Percentiles rank a stretch among this genome's conserved stretches.
These are phyloP conservation scores for Kernera saxatilis DNA, from an alignment of 345 rosid species.

Conservation along the genomic window DNA sequence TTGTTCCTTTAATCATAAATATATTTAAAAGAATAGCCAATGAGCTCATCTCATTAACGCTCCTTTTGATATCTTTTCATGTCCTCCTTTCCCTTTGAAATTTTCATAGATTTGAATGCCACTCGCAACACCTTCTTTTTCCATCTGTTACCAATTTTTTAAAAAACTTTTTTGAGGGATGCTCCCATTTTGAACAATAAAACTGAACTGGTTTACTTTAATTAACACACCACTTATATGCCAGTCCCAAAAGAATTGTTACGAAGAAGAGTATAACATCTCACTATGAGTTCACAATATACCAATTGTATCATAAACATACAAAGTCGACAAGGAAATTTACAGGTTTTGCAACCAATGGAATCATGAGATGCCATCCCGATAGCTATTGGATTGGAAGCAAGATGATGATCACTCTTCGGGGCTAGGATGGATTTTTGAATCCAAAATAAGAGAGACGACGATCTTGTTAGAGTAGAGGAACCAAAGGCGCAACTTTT, in stretches of 20 bases:
- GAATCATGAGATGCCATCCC: no score
- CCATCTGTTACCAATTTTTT: background rate
- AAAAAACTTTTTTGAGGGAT: background rate
- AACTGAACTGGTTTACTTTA: no score
- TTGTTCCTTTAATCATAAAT: slow-evolving; percentile 1
- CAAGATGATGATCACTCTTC: no score
- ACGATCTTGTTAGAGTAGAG: no score
- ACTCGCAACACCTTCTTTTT: slow-evolving; percentile 5
- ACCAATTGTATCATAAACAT: no score
- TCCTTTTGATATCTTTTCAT: background rate
- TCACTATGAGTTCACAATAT: no score
- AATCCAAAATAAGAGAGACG: no score
- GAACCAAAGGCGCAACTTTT: no score
- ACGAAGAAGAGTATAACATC: background rate
- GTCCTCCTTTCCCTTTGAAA: background rate
- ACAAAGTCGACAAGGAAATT: no score
- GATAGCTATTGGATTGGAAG: no score
- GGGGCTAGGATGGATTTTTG: no score
- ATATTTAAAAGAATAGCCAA: background rate
- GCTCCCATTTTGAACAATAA: background rate
- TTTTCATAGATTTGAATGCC: slow-evolving; percentile 21
- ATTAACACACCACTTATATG: background rate
- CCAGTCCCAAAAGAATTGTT: background rate
- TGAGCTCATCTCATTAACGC: slow-evolving; percentile 1
- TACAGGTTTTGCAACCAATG: no score